These are phyloP conservation scores for Neopestalotiopsis rosae DNA, from an alignment of 2,329 filamentous ascomycete genomes.

Conservation along the genomic window DNA sequence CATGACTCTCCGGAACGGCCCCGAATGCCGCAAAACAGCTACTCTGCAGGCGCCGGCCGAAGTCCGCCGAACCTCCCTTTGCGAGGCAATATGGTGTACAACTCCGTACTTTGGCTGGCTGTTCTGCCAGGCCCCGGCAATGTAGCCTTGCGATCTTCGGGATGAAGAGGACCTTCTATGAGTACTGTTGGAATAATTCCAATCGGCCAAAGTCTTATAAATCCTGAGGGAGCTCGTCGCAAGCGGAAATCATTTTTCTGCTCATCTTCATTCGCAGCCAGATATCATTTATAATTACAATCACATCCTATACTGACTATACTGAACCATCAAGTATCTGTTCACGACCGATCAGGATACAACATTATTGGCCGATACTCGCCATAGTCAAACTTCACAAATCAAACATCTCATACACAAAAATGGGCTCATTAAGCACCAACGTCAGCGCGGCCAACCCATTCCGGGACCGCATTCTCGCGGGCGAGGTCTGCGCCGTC, in stretches of 20 bases:
- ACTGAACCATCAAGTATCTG: not conserved
- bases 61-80: not conserved
- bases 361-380: not conserved
- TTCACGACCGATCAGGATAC: not conserved
- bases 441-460: not conserved
- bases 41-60: not conserved
- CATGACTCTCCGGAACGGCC: not conserved
- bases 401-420: not conserved
- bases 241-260: not conserved
- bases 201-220: not conserved
- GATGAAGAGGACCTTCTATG: not conserved
- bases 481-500: slow-evolving; percentile 7
- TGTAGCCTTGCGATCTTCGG: not conserved
- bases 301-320: not conserved
- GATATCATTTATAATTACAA: not conserved
- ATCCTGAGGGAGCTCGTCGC: not conserved
- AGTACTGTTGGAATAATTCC: not conserved
- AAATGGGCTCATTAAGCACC: not conserved
- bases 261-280: too few species aligned
- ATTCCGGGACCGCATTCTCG: not conserved
- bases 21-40: not conserved
- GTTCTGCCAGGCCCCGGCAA: not conserved
- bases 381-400: not conserved
- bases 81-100: too few species aligned
- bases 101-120: too few species aligned